Evolutionary conservation across 352 stramenopile genomes (phyloP), one percentile per base, ranked within the genome.

Genomic region (Phytophthora idaei): DNA sequence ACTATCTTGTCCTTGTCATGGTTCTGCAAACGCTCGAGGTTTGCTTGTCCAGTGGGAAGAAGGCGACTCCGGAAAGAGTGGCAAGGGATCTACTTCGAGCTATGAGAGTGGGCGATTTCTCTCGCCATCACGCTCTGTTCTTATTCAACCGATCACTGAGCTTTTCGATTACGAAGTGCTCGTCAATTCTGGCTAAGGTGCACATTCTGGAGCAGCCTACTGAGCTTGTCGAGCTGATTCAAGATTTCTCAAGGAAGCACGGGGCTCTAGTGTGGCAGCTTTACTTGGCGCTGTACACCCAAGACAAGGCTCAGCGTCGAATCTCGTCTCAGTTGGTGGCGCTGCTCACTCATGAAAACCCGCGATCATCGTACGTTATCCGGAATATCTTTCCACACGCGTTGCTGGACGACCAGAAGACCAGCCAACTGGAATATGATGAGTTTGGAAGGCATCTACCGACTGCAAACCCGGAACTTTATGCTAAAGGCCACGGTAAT

Each of bases 21-120:
- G 77, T 93, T 8, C 62, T 96, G 27, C 83, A 93, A 51, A 96
- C 88, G 11, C 73, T 96, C 27, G 88, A 96, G 66, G 86, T 92
- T 45, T 96, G 88, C 61, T 72, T 96, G 21, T 92, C 85, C 4
- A 94, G 86, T 54, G 86, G 88, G 7, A 95, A 96, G 53, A 94
- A 94, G 34, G 84, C 88, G 47, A 92, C 88, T 2, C 88, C 88
- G 0, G 88, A 96, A 73, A 69, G 83, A 51, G 84, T 96, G 14
- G 71, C 77, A 12, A 78, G 76, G 17, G 83, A 94, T 68, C 55
- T 96, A 46, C 74, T 96, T 49, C 81, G 85, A 57, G 83, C 86
- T 11, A 96, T 96, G 88, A 84, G 80, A 29, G 83, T 96, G 45
- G 86, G 94, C 50, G 86, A 94, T 32, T 96, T 96, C 67, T 92